Evolutionary conservation across 2,329 filamentous ascomycete species (phyloP).

Genomic region (Penicillium corylophilum): DNA sequence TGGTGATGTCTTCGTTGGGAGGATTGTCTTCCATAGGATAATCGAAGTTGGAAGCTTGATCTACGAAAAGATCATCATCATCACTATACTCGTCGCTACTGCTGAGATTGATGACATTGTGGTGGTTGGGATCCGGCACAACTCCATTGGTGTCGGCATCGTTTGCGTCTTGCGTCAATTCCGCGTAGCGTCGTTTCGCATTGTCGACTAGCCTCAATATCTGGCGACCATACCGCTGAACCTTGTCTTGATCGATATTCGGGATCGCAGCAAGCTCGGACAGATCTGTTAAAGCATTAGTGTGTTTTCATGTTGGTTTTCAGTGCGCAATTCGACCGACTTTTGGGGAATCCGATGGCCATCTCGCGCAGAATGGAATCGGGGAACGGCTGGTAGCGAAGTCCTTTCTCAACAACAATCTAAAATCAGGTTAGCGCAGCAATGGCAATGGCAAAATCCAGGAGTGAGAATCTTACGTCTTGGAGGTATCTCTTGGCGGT

Average conservation of each 20-base stretch:
- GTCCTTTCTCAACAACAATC: conserved; percentile 44
- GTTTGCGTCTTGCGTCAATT: conserved; percentile 45
- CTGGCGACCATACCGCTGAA: conserved; percentile 43
- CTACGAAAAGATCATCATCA: conserved; percentile 33
- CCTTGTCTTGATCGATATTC: conserved; percentile 47
- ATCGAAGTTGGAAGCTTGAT: conserved; percentile 25
- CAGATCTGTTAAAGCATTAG: conserved; percentile 29
- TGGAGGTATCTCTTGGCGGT: conserved; percentile 46
- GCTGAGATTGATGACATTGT: conserved; percentile 46
- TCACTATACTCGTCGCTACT: conserved; percentile 43
- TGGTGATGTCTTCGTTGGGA: conserved; percentile 27
- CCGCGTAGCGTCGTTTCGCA: conserved; percentile 42
- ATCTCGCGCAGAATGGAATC: conserved; percentile 50
- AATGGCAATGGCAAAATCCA: not conserved
- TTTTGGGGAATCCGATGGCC: conserved; percentile 47
- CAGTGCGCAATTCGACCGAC: conserved; percentile 23
- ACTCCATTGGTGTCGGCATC: conserved; percentile 51
- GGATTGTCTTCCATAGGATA: conserved; percentile 12
- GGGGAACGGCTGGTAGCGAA: conserved; percentile 48
- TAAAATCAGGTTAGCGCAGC: conserved; percentile 19
- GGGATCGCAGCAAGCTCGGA: conserved; percentile 41
- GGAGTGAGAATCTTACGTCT: conserved; percentile 31
- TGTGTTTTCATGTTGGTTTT: conserved; percentile 2
- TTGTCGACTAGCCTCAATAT: conserved; percentile 45
- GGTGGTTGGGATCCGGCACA: conserved; percentile 46